phyloP scores from a whole-genome alignment of 306 rosid genomes.

The Fragaria iinumae region DNA sequence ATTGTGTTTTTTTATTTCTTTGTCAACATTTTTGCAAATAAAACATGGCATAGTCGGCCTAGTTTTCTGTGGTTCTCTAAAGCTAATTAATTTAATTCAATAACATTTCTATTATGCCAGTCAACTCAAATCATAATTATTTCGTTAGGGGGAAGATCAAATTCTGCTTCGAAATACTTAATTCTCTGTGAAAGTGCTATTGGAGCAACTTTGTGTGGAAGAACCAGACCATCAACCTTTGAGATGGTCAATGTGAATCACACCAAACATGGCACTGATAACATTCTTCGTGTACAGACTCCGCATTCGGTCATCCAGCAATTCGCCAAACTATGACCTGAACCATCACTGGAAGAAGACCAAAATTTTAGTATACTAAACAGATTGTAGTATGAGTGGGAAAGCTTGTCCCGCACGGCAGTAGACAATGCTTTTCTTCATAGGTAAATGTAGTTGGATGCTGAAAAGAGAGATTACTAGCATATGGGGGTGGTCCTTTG shows the following conservation, averaged over 20 bases:
- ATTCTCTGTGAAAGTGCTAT: neutral
- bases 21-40: neutral
- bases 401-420: neutral
- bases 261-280: neutral
- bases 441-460: neutral
- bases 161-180: neutral
- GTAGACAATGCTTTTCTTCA: neutral
- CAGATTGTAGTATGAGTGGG: neutral
- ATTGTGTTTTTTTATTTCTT: neutral
- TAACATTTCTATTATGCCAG: neutral
- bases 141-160: neutral
- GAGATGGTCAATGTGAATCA: neutral
- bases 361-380: neutral
- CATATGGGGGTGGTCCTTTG: neutral
- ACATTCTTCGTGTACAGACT: neutral
- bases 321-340: neutral
- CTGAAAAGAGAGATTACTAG: neutral
- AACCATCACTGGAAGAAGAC: neutral
- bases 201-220: neutral
- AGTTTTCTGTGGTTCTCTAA: neutral
- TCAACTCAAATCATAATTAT: neutral
- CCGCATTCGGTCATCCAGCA: neutral
- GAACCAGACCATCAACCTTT: neutral
- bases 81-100: neutral
- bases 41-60: neutral